phyloP scores from a whole-genome alignment of 306 rosid species.

The Quercus suber region DNA sequence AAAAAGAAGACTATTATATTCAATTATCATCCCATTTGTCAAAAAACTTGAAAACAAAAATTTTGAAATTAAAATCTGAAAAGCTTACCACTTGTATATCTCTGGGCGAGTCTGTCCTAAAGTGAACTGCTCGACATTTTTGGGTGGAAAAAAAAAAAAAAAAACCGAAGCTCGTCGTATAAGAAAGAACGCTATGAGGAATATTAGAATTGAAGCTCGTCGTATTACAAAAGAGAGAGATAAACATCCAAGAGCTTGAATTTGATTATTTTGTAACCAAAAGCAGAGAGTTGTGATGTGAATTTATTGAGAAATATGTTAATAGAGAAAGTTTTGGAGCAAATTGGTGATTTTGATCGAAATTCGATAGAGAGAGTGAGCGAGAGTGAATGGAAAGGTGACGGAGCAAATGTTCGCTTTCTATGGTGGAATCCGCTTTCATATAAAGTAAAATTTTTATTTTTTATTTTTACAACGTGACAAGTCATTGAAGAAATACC shows the following conservation, averaged over 20 bases:
- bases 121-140: constrained; percentile 72
- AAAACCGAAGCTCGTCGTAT: background rate
- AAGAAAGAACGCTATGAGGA: background rate
- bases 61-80: background rate
- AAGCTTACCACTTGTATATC: constrained; percentile 82
- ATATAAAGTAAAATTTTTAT: background rate
- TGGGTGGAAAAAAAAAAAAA: background rate
- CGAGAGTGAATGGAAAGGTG: background rate
- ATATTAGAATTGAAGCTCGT: constrained; percentile 3
- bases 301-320: background rate
- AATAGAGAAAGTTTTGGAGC: no score
- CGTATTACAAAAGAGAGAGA: background rate
- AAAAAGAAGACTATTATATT: no score
- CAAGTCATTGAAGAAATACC: no score
- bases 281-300: background rate
- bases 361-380: background rate
- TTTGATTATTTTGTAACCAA: background rate
- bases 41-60: background rate
- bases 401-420: background rate
- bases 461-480: no score
- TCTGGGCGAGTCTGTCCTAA: constrained; percentile 68
- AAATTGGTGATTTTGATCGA: background rate
- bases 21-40: no score
- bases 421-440: background rate
- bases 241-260: background rate